phyloP scores from a whole-genome alignment of 148 eudicot genomes.

The Cornus suecica region DNA sequence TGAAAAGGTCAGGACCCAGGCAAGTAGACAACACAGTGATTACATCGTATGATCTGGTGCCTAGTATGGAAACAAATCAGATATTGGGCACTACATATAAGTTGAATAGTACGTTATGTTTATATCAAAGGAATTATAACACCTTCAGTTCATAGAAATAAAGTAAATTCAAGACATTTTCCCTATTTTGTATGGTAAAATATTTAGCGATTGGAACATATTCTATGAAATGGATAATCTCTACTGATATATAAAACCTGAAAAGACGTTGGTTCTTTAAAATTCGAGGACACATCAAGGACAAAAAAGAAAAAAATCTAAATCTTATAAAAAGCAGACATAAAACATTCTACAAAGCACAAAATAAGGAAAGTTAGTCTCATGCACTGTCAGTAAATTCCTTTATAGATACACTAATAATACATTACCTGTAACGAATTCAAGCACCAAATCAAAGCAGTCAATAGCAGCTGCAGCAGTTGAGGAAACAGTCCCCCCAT shows the following conservation, averaged over 20 bases:
- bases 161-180: not conserved
- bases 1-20: not conserved
- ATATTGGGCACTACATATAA: no score
- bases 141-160: not conserved
- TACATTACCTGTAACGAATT: conserved; percentile 67
- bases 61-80: not conserved
- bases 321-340: not conserved
- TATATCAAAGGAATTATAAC: not conserved
- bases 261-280: not conserved
- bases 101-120: not conserved
- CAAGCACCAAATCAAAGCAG: conserved; percentile 79
- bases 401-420: not conserved
- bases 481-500: conserved; percentile 66
- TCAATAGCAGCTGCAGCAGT: conserved; percentile 83
- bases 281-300: not conserved
- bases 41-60: not conserved
- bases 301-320: no score
- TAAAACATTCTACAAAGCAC: not conserved
- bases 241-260: not conserved
- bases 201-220: not conserved
- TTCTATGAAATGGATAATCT: not conserved
- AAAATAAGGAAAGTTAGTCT: not conserved
- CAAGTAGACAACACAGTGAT: not conserved
- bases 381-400: not conserved
- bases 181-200: not conserved